Evolutionary conservation across 345 rosid species (phyloP).

Genomic region (Corymbia maculata): DNA sequence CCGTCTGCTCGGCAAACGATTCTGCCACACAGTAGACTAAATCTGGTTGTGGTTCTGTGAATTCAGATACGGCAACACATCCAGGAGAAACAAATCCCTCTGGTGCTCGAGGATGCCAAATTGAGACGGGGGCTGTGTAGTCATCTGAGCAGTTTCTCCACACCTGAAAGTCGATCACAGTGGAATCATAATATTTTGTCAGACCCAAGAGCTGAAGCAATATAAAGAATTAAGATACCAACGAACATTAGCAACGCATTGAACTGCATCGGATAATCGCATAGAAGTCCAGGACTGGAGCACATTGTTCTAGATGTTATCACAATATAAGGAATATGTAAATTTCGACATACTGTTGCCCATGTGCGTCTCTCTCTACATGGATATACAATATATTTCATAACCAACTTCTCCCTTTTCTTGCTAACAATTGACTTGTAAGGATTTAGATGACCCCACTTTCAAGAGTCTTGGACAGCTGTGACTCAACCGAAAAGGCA

Average conservation of each 20-base stretch:
- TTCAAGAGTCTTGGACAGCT: neutral
- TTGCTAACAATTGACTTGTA: neutral
- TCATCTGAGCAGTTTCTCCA: constrained; percentile 93
- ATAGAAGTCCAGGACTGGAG: neutral
- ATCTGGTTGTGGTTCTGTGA: constrained; percentile 57
- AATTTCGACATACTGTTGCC: neutral
- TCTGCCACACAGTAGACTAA: constrained; percentile 59
- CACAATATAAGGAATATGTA: neutral
- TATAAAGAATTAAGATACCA: neutral
- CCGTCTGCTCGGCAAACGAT: constrained; percentile 56
- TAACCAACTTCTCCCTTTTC: neutral
- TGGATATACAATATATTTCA: neutral
- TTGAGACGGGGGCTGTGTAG: constrained; percentile 55
- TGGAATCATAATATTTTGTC: neutral
- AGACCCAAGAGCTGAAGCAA: neutral
- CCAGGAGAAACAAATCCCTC: constrained; percentile 73
- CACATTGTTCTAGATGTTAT: neutral
- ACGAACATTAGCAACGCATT: neutral
- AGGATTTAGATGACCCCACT: neutral
- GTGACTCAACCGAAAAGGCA: neutral
- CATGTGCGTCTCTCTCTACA: neutral
- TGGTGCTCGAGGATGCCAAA: constrained; percentile 93
- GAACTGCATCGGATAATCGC: neutral
- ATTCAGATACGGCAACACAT: constrained; percentile 58
- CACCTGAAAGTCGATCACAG: constrained; percentile 29